phyloP scores from a whole-genome alignment of 2,329 filamentous ascomycete genomes.

The Coniochaeta sp. region DNA sequence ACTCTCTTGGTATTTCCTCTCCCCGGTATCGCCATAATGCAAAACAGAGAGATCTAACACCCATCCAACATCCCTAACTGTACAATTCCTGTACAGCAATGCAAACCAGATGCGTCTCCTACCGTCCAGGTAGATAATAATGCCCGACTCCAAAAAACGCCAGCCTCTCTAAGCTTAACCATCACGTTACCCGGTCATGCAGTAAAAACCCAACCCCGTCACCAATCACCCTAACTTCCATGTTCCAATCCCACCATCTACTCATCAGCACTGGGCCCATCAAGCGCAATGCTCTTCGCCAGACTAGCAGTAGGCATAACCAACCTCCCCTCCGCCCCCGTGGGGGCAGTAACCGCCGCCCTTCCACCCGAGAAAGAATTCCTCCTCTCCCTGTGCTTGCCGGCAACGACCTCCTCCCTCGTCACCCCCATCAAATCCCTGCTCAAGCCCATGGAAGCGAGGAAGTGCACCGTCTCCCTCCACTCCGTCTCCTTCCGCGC shows the following conservation, averaged over 20 bases:
- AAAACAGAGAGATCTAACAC: not conserved
- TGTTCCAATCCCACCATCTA: not conserved
- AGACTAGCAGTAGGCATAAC: not conserved
- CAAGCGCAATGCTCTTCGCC: slow-evolving; percentile 3
- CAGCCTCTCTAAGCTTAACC: no score
- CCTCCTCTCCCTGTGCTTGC: not conserved
- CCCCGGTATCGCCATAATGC: not conserved
- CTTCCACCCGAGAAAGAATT: not conserved
- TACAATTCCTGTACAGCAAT: not conserved
- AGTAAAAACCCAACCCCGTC: not conserved
- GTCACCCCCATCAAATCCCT: slow-evolving; percentile 18
- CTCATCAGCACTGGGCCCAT: not conserved
- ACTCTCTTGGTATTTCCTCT: not conserved
- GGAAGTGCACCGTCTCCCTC: slow-evolving; percentile 38
- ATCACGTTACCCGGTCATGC: not conserved
- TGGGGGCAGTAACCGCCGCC: not conserved
- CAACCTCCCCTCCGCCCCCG: not conserved
- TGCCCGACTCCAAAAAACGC: not conserved
- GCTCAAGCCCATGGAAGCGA: slow-evolving; percentile 37
- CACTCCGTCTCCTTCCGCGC: slow-evolving; percentile 50
- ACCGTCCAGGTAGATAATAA: not conserved
- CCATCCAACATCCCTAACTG: not conserved
- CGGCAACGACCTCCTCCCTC: slow-evolving; percentile 19
- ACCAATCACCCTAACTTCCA: not conserved
- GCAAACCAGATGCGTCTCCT: not conserved